Evolutionary conservation across 164 flowering plant species (phyloP), one percentile per base, ranked within the genome.

Genomic region (Taxillus chinensis): DNA sequence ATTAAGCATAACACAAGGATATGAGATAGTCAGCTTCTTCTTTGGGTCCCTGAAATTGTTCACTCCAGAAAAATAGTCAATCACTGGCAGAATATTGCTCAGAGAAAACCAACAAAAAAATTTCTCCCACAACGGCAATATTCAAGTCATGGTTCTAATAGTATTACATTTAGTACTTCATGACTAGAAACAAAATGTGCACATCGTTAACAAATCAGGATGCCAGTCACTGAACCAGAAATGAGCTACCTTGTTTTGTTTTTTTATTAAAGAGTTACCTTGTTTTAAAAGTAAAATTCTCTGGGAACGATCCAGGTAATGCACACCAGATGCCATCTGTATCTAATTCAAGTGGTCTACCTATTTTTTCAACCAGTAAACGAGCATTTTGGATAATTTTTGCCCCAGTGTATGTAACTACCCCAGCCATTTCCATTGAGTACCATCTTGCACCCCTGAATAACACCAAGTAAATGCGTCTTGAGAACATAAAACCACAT

Each of bases 381-480:
- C 92, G 95, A 73, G 99, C 99, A 84, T 95, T 95, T 74, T 95
- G 99, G 63, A 95, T 95, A 15, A 95, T 95, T 79, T 95, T 91
- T 15, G 99, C 99, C 45, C 99, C 99, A 46, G 98, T 95, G 60
- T 95, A 95, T 10, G 99, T 95, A 59, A 95, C 99, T 38, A 91
- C 96, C 62, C 99, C 99, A 70, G 99, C 99, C 99, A 95, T 95
- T 82, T 95, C 99, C 99, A 95, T 95, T 14, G 99, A 95, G 67
- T 89, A 95, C 99, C 99, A 95, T 77, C 99, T 84, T 68, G 99
- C 99, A 70, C 99, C 99, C 78, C 99, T 93, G 67, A 67, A 52
- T 13, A 64, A 62, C 70, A 42, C 66, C 61, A 68, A 39, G 12
- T 37, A 70, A 40, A 59, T 61, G 17, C 52, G 64, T 59, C 39